Evolutionary conservation across 2,329 filamentous ascomycete genomes (phyloP), one percentile per base, ranked within the genome.

Genomic region (Colletotrichum trifolii): DNA sequence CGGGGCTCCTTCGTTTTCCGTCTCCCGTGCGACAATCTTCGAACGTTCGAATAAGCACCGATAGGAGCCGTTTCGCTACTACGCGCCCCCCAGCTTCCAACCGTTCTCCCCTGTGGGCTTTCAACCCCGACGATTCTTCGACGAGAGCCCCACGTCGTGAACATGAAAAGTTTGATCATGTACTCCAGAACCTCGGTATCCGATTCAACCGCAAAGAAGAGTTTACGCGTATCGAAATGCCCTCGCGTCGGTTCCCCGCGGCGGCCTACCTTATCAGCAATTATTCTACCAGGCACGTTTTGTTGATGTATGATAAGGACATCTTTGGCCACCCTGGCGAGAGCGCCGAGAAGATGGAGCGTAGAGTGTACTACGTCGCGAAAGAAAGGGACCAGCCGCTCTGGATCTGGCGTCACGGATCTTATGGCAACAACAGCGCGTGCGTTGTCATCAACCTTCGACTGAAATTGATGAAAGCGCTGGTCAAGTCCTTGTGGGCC

Each of bases 371-470:
- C 3, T 65, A 65, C 15, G 58, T 55, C 12, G 25, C 48, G 47
- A 39, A 56, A 25, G 62, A 65, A 40, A 55, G 55, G 40, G 46
- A 36, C 2, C 39, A 47, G 35, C 58, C 62, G 25, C 15, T 65
- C 10, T 65, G 62, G 62, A 4, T 38, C 12, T 55, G 47, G 46
- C 46, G 38, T 8, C 17, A 54, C 13, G 58, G 58, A 1, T 10
- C 9, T 33, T n/a, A 12, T 34, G 25, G 7, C 15, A 15, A 33
- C 2, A 50, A 34, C 36, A 25, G 9, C 6, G 45, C 57, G 1
- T 17, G 42, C 6, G n/a, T 65, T 12, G 58, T 62, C 5, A 65
- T 65, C 4, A 12, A 45, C 62, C 12, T 12, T 17, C 10, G 45
- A n/a, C 25, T 25, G 25, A 43, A 36, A 13, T 13, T 58, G 9